Evolutionary conservation across 352 stramenopile species (phyloP).

Genomic region (Phytophthora crassamura): DNA sequence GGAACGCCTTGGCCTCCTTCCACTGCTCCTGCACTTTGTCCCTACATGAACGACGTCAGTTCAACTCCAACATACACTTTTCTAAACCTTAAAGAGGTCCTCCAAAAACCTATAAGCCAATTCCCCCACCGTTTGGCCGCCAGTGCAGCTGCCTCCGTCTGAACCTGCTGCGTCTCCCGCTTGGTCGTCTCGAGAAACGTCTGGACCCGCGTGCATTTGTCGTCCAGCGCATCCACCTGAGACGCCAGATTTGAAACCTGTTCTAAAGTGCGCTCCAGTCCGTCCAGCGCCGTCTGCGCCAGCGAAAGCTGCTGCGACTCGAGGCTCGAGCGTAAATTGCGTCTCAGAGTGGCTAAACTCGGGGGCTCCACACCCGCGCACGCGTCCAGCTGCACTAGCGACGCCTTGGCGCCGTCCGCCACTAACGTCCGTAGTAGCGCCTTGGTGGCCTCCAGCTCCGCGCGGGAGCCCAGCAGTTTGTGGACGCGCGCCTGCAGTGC

Average conservation of each 20-base stretch:
- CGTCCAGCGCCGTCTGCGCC: conserved; percentile 53
- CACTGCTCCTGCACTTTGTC: conserved; percentile 54
- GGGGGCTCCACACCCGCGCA: conserved; percentile 7
- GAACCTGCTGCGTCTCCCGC: conserved; percentile 68
- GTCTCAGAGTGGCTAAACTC: conserved; percentile 52
- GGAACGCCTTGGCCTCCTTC: conserved; percentile 62
- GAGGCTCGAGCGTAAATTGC: conserved; percentile 52
- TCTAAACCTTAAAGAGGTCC: conserved; percentile 7
- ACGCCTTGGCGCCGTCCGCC: conserved; percentile 22
- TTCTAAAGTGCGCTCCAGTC: conserved; percentile 50
- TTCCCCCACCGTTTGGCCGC: conserved; percentile 46
- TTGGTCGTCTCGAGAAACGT: conserved; percentile 69
- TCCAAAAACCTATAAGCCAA: not conserved
- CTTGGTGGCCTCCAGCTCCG: conserved; percentile 70
- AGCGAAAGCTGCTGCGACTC: conserved; percentile 62
- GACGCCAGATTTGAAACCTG: conserved; percentile 42
- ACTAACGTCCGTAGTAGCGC: conserved; percentile 64
- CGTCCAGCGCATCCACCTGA: conserved; percentile 53
- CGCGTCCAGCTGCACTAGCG: conserved; percentile 41
- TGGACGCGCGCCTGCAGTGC: conserved; percentile 65
- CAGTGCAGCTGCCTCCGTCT: conserved; percentile 57
- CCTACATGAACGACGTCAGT: conserved; percentile 32
- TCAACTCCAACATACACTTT: conserved; percentile 14
- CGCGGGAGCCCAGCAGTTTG: conserved; percentile 66
- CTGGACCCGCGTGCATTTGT: conserved; percentile 57